A percentile compares a stretch with the other conserved stretches of the same genome.
These are phyloP conservation scores for Solanum boliviense DNA, from an alignment of 257 asterid genomes.

Conservation along the genomic window DNA sequence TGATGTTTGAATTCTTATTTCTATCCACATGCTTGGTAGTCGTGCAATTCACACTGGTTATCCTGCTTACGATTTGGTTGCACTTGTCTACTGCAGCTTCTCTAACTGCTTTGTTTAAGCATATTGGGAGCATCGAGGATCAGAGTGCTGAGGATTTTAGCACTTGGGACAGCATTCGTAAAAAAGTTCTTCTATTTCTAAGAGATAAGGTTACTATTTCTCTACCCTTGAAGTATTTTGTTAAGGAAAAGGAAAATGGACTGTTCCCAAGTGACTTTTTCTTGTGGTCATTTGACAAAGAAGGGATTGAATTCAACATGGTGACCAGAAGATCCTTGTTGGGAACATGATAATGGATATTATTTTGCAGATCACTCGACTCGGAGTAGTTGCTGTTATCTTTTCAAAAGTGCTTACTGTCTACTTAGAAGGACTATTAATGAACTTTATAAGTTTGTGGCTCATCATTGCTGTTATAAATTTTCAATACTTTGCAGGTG, in stretches of 20 bases:
- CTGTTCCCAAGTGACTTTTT: background rate
- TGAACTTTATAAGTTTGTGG: background rate
- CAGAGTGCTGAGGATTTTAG: conserved; percentile 61
- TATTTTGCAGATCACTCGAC: background rate
- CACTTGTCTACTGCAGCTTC: conserved; percentile 55
- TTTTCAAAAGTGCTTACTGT: background rate
- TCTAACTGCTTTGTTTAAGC: conserved; percentile 81
- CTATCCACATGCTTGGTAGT: background rate
- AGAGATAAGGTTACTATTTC: conserved; percentile 55
- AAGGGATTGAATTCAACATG: background rate
- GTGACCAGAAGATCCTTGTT: background rate
- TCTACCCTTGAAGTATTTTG: background rate
- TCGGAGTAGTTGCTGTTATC: background rate
- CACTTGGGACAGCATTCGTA: conserved; percentile 80
- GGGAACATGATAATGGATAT: background rate
- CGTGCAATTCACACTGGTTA: background rate
- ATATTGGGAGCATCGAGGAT: conserved; percentile 74
- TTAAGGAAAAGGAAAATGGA: background rate
- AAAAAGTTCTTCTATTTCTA: conserved; percentile 75
- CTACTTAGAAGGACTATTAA: background rate
- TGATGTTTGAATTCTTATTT: background rate
- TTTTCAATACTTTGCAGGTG: conserved; percentile 37
- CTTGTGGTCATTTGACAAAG: background rate
- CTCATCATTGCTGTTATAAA: background rate
- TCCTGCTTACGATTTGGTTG: background rate